These are phyloP conservation scores for Corinectria fuckeliana DNA, from an alignment of 2,329 filamentous ascomycete genomes.

Conservation along the genomic window DNA sequence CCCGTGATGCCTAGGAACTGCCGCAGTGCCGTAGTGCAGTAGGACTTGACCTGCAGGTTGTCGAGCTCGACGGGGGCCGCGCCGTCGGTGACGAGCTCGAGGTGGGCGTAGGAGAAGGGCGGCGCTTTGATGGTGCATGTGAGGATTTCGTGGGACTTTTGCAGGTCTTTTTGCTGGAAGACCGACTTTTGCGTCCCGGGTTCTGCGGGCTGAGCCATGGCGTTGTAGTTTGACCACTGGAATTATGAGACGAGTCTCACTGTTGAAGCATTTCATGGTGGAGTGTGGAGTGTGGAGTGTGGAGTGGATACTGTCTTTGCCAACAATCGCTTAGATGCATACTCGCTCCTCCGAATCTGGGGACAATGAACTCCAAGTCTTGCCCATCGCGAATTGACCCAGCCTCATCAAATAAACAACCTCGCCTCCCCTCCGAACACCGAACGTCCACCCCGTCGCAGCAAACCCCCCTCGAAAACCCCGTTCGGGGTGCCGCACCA, in stretches of 20 bases:
- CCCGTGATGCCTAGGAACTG: constrained; percentile 76
- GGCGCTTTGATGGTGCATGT: constrained; percentile 59
- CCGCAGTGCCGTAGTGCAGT: constrained; percentile 67
- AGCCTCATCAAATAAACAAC: constrained; percentile 5
- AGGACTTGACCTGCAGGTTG: constrained; percentile 65
- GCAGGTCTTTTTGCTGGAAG: constrained; percentile 41
- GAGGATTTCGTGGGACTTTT: constrained; percentile 56
- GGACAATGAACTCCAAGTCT: background rate
- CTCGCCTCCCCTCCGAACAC: background rate
- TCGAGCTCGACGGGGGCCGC: constrained; percentile 54
- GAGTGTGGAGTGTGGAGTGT: background rate
- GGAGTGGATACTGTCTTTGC: constrained; percentile 12
- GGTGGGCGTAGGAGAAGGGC: constrained; percentile 63
- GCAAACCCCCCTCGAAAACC: background rate
- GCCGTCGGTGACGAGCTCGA: constrained; percentile 52
- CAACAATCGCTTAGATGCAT: constrained; percentile 34
- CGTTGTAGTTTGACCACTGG: background rate
- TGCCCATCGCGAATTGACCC: background rate
- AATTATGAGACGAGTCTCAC: background rate
- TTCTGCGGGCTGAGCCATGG: constrained; percentile 33
- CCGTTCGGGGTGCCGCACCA: constrained; percentile 24
- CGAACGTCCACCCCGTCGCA: background rate
- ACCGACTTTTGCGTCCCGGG: constrained; percentile 34
- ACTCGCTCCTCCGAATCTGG: constrained; percentile 11
- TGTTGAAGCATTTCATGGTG: background rate